Conservation (phyloP, 208 protist genomes). For the Acanthamoeba culbertsoni region DNA sequence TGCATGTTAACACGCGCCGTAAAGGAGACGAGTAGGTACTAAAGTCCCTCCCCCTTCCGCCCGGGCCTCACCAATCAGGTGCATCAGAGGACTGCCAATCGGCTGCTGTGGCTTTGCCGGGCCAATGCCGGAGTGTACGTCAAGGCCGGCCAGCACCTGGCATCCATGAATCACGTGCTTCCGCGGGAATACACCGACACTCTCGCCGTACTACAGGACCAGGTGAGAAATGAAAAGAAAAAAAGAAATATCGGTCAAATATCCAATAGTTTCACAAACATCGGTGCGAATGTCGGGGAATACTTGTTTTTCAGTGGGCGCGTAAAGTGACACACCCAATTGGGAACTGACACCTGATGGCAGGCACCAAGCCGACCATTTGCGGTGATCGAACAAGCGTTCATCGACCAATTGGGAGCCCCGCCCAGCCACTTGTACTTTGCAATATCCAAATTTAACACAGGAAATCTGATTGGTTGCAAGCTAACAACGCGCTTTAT, state of each 20-base stretch:
- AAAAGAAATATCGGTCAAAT: too few species aligned
- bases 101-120: conserved; percentile 14
- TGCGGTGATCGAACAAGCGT: conserved; percentile 63
- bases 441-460: not conserved
- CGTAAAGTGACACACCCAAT: too few species aligned
- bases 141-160: conserved; percentile 90
- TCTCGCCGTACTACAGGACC: conserved; percentile 78
- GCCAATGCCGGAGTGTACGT: conserved; percentile 30
- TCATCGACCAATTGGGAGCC: conserved; percentile 71
- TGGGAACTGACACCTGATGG: not conserved
- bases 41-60: not conserved
- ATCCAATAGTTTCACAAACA: too few species aligned
- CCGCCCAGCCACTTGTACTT: conserved; percentile 58
- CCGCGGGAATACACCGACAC: conserved; percentile 87
- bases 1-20: not conserved
- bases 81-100: conserved; percentile 23
- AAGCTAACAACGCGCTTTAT: too few species aligned
- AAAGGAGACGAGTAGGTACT: not conserved
- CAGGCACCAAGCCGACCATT: conserved; percentile 53
- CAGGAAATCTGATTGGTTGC: too few species aligned
- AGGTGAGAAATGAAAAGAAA: too few species aligned
- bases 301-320: too few species aligned
- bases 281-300: too few species aligned
- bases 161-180: conserved; percentile 92
- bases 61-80: not conserved